Conservation (phyloP, 305 asterid species). For the Rubia tinctorum region DNA sequence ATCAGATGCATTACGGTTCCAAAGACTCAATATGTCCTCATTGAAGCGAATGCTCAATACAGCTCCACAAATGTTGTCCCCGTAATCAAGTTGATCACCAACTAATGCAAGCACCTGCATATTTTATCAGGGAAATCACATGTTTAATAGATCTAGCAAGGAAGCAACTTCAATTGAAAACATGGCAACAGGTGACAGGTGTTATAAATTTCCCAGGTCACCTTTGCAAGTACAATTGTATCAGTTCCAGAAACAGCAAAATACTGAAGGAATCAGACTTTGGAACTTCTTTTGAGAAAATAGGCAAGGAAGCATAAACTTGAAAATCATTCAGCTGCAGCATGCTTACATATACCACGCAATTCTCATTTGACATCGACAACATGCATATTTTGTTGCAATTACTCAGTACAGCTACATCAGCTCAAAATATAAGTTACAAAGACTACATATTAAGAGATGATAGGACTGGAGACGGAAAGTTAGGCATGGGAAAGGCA, state of each 20-base stretch:
- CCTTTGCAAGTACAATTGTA: not conserved
- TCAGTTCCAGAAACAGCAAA: not conserved
- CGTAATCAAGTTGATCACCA: conserved; percentile 92
- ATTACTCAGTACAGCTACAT: not conserved
- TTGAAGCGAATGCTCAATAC: conserved; percentile 86
- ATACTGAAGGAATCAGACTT: not conserved
- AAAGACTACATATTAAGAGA: not conserved
- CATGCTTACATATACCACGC: not conserved
- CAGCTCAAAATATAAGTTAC: too few relatives aligned
- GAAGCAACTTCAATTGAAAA: not conserved
- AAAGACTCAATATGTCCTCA: conserved; percentile 91
- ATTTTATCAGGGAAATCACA: not conserved
- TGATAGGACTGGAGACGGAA: not conserved
- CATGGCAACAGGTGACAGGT: not conserved
- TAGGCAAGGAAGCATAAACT: not conserved
- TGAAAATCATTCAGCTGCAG: not conserved
- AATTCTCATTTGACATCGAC: not conserved
- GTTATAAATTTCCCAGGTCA: not conserved
- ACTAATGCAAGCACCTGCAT: conserved; percentile 80
- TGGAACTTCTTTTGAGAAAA: not conserved
- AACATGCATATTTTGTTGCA: not conserved
- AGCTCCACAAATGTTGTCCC: conserved; percentile 89
- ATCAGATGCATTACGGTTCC: conserved; percentile 95
- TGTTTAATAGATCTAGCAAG: not conserved
- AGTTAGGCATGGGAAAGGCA: not conserved